A percentile compares a stretch with the other conserved stretches of the same genome.
phyloP scores from a whole-genome alignment of 371 early-diverging fungal genomes.

The Lichtheimia hyalospora region DNA sequence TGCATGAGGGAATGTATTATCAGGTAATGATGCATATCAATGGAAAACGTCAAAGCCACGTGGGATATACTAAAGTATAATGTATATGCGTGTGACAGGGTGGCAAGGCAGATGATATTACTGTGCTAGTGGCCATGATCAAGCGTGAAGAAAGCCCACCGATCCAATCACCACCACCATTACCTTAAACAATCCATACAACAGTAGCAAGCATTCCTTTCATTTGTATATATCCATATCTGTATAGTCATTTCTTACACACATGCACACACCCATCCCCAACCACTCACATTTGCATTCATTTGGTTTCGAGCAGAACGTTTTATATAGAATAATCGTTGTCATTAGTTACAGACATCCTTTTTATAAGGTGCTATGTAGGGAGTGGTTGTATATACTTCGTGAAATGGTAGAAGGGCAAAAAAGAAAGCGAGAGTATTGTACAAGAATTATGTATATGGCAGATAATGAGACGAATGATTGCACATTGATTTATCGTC shows the following conservation, averaged over 20 bases:
- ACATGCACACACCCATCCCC: too few species aligned
- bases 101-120: conserved; percentile 86
- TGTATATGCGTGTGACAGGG: conserved; percentile 46
- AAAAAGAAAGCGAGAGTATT: background rate
- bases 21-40: background rate
- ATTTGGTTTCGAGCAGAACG: too few species aligned
- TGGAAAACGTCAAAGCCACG: too few species aligned
- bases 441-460: background rate
- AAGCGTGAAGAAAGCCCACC: conserved; percentile 54
- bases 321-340: too few species aligned
- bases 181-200: conserved; percentile 14
- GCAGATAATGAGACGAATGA: background rate
- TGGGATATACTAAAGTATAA: too few species aligned
- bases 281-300: too few species aligned
- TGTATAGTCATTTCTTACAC: too few species aligned
- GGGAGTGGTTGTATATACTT: too few species aligned
- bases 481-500: background rate
- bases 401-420: too few species aligned
- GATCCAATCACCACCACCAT: conserved; percentile 24
- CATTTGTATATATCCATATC: conserved; percentile 2
- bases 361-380: too few species aligned
- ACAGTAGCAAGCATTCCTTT: conserved; percentile 5
- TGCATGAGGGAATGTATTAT: conserved; percentile 71
- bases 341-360: too few species aligned
- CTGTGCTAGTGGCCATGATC: conserved; percentile 73